Percentiles rank a stretch among this genome's conserved stretches.
Evolutionary conservation across 2,329 filamentous ascomycete species (phyloP).

Genomic region (Chaetothyriales sp.): DNA sequence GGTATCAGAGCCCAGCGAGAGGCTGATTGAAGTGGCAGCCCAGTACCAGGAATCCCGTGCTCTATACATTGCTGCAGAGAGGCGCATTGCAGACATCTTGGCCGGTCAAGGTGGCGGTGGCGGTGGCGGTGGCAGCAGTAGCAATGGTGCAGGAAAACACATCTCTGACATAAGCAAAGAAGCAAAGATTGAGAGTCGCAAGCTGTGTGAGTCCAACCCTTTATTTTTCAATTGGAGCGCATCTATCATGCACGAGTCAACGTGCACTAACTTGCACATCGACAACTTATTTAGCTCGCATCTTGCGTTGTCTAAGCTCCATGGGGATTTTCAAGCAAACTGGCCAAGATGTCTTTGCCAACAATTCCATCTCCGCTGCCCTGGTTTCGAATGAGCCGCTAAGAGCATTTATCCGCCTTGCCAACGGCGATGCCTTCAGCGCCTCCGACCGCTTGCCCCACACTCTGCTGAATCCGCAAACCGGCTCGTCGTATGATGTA

Average conservation of each 20-base stretch:
- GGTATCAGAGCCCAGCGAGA: no score
- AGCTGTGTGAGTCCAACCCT: background rate
- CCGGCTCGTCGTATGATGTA: constrained; percentile 23
- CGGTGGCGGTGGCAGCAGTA: no score
- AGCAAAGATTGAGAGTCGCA: background rate
- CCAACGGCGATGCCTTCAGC: constrained; percentile 23
- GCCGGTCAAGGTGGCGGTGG: no score
- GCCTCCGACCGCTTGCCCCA: constrained; percentile 23
- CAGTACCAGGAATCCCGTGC: no score
- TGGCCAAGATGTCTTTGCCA: constrained; percentile 22
- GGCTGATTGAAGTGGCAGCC: no score
- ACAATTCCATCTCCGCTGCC: constrained; percentile 25
- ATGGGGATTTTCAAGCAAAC: constrained; percentile 24
- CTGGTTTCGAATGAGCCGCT: constrained; percentile 25
- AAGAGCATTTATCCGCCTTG: constrained; percentile 25
- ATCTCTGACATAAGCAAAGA: background rate
- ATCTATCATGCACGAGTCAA: no score
- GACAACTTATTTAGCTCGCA: constrained; percentile 20
- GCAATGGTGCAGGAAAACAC: no score
- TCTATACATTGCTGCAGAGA: no score
- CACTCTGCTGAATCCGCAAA: constrained; percentile 18
- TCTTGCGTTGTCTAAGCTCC: constrained; percentile 26
- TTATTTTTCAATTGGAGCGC: no score
- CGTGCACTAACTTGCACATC: no score
- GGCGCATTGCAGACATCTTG: no score